A percentile compares a stretch with the other conserved stretches of the same genome.
phyloP scores from a whole-genome alignment of 345 rosid genomes.

The Syzygium oleosum region DNA sequence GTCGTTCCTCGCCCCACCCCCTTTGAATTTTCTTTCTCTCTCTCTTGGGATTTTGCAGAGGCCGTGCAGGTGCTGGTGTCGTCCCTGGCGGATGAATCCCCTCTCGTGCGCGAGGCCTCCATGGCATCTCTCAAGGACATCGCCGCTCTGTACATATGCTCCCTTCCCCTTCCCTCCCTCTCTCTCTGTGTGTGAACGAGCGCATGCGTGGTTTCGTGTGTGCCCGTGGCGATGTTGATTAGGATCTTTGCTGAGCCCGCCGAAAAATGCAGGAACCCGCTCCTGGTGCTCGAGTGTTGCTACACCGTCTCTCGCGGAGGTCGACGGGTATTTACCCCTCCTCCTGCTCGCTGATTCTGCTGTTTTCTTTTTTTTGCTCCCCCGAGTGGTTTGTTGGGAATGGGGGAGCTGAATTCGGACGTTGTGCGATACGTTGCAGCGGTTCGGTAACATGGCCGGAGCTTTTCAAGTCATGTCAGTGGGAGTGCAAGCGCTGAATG shows the following conservation, averaged over 20 bases:
- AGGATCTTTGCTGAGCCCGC: background rate
- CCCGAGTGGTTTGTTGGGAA: background rate
- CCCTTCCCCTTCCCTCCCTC: background rate
- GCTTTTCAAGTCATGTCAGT: conserved; percentile 90
- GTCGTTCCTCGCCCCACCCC: background rate
- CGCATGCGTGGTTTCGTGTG: background rate
- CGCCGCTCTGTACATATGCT: conserved; percentile 38
- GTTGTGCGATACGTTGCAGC: conserved; percentile 27
- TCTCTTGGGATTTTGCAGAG: conserved; percentile 33
- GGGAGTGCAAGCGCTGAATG: conserved; percentile 55
- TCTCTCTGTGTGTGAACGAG: background rate
- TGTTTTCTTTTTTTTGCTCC: background rate
- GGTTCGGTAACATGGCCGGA: conserved; percentile 92
- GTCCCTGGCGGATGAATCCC: conserved; percentile 81
- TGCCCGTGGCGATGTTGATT: background rate
- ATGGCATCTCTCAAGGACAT: conserved; percentile 81
- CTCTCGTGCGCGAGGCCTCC: conserved; percentile 62
- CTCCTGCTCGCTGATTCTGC: background rate
- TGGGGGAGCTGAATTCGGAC: background rate
- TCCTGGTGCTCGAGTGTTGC: conserved; percentile 89
- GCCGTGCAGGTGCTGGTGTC: conserved; percentile 82
- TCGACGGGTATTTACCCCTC: conserved; percentile 47
- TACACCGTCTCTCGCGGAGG: conserved; percentile 81
- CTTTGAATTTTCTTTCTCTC: background rate
- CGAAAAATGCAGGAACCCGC: conserved; percentile 57